A percentile compares a stretch with the other conserved stretches of the same genome.
phyloP scores from a whole-genome alignment of 2,329 filamentous ascomycete species.

The Acephala macrosclerotiorum region DNA sequence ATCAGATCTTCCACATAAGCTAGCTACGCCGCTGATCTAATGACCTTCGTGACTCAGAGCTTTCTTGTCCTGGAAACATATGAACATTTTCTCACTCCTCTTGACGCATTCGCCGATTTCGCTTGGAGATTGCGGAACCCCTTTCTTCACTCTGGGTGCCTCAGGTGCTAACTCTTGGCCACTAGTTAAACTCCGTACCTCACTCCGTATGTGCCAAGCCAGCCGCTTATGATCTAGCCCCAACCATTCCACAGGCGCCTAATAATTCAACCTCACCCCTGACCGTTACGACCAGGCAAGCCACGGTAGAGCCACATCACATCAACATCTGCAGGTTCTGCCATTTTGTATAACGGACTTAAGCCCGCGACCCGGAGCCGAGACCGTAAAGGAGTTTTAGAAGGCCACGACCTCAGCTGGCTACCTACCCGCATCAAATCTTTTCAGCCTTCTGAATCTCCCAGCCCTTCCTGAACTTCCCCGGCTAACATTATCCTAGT shows the following conservation, averaged over 20 bases:
- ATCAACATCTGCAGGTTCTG: neutral
- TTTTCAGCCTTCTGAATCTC: too few relatives aligned
- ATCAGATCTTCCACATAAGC: neutral
- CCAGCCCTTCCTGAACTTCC: too few relatives aligned
- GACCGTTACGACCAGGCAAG: neutral
- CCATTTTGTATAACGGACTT: neutral
- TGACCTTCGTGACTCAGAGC: neutral
- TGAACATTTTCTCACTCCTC: neutral
- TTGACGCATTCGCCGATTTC: neutral
- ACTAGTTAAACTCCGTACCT: neutral
- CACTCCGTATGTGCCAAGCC: neutral
- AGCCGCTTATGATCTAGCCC: neutral
- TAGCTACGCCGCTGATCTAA: neutral
- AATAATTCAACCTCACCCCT: conserved; percentile 9
- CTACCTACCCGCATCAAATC: too few relatives aligned
- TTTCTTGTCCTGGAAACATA: neutral
- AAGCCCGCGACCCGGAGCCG: neutral
- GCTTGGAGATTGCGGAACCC: neutral
- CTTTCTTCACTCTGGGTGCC: neutral
- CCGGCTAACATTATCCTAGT: too few relatives aligned
- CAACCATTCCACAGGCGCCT: neutral
- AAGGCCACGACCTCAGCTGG: too few relatives aligned
- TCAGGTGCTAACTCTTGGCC: neutral
- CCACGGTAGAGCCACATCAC: neutral
- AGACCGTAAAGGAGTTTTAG: neutral